A percentile compares a stretch with the other conserved stretches of the same genome.
phyloP scores from a whole-genome alignment of 2,329 filamentous ascomycete species.

The Microdochium trichocladiopsis region DNA sequence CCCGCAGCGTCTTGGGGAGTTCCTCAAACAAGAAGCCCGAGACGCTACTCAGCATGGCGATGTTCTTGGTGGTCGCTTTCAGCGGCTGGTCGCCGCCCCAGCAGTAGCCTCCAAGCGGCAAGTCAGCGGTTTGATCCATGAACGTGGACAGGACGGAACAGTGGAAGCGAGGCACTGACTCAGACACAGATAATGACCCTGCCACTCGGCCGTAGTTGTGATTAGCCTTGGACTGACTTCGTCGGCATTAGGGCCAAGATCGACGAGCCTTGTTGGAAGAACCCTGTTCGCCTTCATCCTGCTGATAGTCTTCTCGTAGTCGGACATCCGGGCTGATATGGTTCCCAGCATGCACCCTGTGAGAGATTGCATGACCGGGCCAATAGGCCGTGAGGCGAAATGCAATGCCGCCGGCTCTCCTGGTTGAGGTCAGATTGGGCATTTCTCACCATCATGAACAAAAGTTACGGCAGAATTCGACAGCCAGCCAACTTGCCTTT shows the following conservation, averaged over 20 bases:
- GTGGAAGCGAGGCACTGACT: background rate
- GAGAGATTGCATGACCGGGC: background rate
- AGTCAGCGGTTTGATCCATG: background rate
- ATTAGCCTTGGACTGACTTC: background rate
- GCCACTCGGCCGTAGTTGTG: background rate
- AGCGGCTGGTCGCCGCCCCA: background rate
- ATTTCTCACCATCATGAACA: background rate
- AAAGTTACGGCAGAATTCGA: too few relatives aligned
- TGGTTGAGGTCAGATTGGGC: background rate
- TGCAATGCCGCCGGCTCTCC: background rate
- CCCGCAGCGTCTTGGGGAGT: conserved; percentile 14
- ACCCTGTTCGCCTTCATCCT: background rate
- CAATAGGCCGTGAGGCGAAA: background rate
- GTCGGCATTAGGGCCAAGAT: background rate
- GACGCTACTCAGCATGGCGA: background rate
- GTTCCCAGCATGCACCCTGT: background rate
- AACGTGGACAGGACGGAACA: background rate
- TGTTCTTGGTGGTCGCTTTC: background rate
- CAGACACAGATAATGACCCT: background rate
- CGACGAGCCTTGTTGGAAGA: background rate
- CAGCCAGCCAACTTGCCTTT: too few relatives aligned
- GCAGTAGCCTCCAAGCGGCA: background rate
- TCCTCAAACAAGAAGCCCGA: background rate
- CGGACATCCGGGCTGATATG: background rate
- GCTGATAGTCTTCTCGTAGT: background rate